Evolutionary conservation across 306 rosid genomes (phyloP).

Genomic region (Arachis hypogaea): DNA sequence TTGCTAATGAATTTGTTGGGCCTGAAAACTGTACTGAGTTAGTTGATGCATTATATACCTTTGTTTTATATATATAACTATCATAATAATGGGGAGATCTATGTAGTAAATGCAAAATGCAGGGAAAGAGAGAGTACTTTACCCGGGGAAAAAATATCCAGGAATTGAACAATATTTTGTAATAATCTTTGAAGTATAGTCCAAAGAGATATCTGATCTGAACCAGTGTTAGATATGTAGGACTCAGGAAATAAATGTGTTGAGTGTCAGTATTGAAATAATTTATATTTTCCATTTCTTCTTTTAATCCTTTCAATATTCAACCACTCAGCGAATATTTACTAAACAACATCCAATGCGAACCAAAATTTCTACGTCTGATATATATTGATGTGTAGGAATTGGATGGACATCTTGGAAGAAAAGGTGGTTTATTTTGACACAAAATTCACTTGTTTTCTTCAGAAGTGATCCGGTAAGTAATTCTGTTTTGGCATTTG

Average conservation of each 20-base stretch:
- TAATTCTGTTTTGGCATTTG: conserved; percentile 39
- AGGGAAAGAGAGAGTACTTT: too few species aligned
- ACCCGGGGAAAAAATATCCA: too few species aligned
- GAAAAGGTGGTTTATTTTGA: conserved; percentile 97
- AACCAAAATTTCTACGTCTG: conserved; percentile 11
- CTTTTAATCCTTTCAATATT: conserved; percentile 22
- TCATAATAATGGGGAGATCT: too few species aligned
- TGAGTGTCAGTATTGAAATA: background rate
- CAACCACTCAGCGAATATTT: background rate
- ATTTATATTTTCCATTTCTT: conserved; percentile 10
- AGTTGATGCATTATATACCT: too few species aligned
- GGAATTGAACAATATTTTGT: background rate
- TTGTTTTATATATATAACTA: too few species aligned
- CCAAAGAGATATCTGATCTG: background rate
- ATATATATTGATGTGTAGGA: conserved; percentile 52
- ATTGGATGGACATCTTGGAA: conserved; percentile 99
- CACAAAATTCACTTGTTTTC: conserved; percentile 89
- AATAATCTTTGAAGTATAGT: conserved; percentile 6
- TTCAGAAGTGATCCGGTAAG: conserved; percentile 99
- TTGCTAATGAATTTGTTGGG: too few species aligned
- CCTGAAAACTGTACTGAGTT: too few species aligned
- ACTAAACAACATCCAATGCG: conserved; percentile 1
- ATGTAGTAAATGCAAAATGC: too few species aligned
- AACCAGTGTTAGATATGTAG: background rate
- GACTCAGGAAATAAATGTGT: conserved; percentile 11